Evolutionary conservation across 352 stramenopile genomes (phyloP), one percentile per base, ranked within the genome.

Genomic region (Phytophthora rubi): DNA sequence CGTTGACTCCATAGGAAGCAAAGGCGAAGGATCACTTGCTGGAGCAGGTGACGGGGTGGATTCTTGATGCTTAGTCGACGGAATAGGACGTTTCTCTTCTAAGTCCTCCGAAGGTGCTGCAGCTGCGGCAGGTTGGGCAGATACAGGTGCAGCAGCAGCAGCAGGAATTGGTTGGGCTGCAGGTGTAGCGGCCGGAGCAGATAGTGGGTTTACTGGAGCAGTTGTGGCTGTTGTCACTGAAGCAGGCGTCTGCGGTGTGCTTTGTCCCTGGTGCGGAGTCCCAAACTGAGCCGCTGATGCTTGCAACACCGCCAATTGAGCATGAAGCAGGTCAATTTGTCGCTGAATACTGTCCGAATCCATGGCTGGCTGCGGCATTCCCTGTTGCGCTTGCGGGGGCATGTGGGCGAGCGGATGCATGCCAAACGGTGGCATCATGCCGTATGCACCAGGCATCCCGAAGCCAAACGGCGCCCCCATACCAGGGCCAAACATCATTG

Each of bases 401-500:
- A 77, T 39, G 21, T 65, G 62, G 15, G 63, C 71, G 16, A 73
- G 47, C 0, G 62, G 73, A 6, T 73, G 71, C 53, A 83, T 79
- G 0, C 80, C 80, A 42, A 83, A 86, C 23, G 76, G 63, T 45
- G 81, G 81, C 59, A 87, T 77, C 69, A 83, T 81, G n/a, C 85
- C 85, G 30, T 86, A 91, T 0, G 70, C 73, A 59, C 79, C 77
- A 18, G 80, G 77, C 68, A 90, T 81, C 0, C 81, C 85, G 28
- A 79, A 91, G 16, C 80, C 85, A 58, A 83, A 90, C 13, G 81
- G 80, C 37, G 68, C 53, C 2, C 60, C 81, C 68, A 75, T 64
- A 23, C 68, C 68, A 63, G 76, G 71, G 23, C 64, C 73, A 72
- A 88, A 91, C 81, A 93, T 89, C 52, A 84, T 82, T 28, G 83